These are phyloP conservation scores for Neofusicoccum ribis DNA, from an alignment of 2,329 filamentous ascomycete species.

Conservation along the genomic window DNA sequence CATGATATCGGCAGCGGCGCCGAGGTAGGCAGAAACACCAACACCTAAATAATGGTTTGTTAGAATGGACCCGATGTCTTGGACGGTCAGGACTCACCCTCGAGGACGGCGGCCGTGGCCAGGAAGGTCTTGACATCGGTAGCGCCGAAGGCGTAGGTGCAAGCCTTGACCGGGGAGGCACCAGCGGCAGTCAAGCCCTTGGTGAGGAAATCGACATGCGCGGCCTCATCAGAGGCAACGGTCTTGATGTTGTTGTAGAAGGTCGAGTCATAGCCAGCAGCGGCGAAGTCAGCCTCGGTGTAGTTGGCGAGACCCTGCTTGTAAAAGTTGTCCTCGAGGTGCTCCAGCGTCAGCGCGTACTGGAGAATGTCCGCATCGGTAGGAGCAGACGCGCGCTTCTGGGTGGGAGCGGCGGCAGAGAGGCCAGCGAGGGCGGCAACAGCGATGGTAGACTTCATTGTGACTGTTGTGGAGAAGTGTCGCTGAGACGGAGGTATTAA, in stretches of 20 bases:
- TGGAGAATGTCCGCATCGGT: conserved; percentile 37
- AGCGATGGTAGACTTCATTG: conserved; percentile 12
- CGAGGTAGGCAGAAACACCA: conserved; percentile 62
- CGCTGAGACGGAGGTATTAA: background rate
- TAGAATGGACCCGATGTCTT: too few relatives aligned
- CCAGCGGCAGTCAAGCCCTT: conserved; percentile 47
- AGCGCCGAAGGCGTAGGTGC: conserved; percentile 58
- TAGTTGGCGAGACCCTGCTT: conserved; percentile 60
- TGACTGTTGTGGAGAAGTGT: background rate
- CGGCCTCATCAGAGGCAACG: conserved; percentile 58
- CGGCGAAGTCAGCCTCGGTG: conserved; percentile 53
- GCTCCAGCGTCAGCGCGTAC: conserved; percentile 48
- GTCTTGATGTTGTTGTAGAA: conserved; percentile 61
- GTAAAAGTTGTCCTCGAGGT: conserved; percentile 64
- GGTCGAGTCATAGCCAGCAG: conserved; percentile 49
- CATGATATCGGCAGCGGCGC: conserved; percentile 60
- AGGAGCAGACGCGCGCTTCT: conserved; percentile 1
- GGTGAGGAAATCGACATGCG: conserved; percentile 59
- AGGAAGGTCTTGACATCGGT: conserved; percentile 53
- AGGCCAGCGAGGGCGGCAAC: conserved; percentile 1
- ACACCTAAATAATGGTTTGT: conserved; percentile 35
- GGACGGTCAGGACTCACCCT: conserved; percentile 28
- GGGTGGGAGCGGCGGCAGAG: conserved; percentile 8
- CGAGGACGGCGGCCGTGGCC: conserved; percentile 54
- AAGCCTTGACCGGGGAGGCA: conserved; percentile 53